Percentiles rank a stretch among this genome's conserved stretches.
Conservation (phyloP, 2,329 filamentous ascomycete genomes). For the Escovopsis sp. region DNA sequence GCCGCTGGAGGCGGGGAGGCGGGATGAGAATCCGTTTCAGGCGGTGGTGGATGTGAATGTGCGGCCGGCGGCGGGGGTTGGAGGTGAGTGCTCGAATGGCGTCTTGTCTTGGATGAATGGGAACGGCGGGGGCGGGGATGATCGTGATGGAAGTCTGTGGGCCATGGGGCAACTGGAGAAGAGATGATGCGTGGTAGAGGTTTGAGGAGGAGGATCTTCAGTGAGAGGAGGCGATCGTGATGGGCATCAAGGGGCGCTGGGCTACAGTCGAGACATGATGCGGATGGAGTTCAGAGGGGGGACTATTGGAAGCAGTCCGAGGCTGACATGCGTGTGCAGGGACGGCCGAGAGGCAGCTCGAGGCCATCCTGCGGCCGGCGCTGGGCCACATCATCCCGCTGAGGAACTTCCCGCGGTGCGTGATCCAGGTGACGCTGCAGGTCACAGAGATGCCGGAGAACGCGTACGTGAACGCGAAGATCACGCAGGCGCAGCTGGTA, state of each 20-base stretch:
- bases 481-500: conserved; percentile 46
- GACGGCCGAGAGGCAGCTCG: conserved; percentile 67
- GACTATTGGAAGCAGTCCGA: background rate
- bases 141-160: too few species aligned
- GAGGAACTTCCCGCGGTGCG: conserved; percentile 57
- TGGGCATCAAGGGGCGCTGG: too few species aligned
- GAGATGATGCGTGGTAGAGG: background rate
- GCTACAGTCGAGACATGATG: too few species aligned
- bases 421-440: conserved; percentile 74
- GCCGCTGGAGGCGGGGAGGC: conserved; percentile 74
- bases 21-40: conserved; percentile 85
- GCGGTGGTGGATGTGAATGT: conserved; percentile 81
- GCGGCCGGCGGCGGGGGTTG: conserved; percentile 69
- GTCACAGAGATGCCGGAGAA: conserved; percentile 54
- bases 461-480: conserved; percentile 44
- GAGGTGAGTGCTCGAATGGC: conserved; percentile 48
- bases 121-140: too few species aligned
- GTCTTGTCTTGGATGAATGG: too few species aligned
- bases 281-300: too few species aligned
- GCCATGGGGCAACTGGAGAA: background rate
- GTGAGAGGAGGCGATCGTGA: too few species aligned
- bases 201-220: too few species aligned
- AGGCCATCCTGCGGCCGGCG: conserved; percentile 57
- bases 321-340: conserved; percentile 22
- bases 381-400: conserved; percentile 61